Percentiles rank a stretch among this genome's conserved stretches.
Conservation (phyloP, 352 stramenopile species). For the Globisporangium abappressorium region DNA sequence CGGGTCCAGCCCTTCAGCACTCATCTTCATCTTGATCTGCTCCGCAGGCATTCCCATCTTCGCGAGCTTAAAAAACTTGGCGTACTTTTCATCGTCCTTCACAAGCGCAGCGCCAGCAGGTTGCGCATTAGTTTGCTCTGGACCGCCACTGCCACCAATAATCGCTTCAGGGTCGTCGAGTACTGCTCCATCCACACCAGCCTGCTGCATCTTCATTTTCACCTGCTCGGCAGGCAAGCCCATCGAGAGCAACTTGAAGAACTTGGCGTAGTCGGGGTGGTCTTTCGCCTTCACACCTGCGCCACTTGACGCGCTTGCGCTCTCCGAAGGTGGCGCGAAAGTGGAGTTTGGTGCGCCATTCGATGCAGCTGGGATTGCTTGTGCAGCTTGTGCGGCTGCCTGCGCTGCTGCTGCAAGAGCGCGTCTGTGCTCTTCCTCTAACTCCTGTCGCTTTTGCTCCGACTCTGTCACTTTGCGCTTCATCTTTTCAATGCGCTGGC, state of each 20-base stretch:
- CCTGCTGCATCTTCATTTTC: constrained; percentile 84
- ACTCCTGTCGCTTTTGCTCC: constrained; percentile 51
- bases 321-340: constrained; percentile 17
- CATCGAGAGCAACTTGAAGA: constrained; percentile 83
- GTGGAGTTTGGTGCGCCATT: constrained; percentile 10
- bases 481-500: constrained; percentile 68
- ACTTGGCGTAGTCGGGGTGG: constrained; percentile 76
- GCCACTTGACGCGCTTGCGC: constrained; percentile 18
- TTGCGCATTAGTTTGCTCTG: not conserved
- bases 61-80: constrained; percentile 96
- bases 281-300: constrained; percentile 55
- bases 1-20: constrained; percentile 88
- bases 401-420: constrained; percentile 19
- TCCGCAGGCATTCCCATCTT: constrained; percentile 94
- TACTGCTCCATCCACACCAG: constrained; percentile 57
- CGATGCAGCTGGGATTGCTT: constrained; percentile 12
- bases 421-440: constrained; percentile 44
- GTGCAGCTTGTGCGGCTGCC: constrained; percentile 7
- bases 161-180: constrained; percentile 69
- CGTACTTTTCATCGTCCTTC: constrained; percentile 81
- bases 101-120: constrained; percentile 31
- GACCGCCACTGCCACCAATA: constrained; percentile 37
- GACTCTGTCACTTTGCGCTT: constrained; percentile 62
- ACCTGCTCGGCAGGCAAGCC: constrained; percentile 77
- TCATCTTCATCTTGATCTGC: constrained; percentile 95